These are phyloP conservation scores for Dissophora ornata DNA, from an alignment of 192 early-diverging fungal genomes.

Conservation along the genomic window DNA sequence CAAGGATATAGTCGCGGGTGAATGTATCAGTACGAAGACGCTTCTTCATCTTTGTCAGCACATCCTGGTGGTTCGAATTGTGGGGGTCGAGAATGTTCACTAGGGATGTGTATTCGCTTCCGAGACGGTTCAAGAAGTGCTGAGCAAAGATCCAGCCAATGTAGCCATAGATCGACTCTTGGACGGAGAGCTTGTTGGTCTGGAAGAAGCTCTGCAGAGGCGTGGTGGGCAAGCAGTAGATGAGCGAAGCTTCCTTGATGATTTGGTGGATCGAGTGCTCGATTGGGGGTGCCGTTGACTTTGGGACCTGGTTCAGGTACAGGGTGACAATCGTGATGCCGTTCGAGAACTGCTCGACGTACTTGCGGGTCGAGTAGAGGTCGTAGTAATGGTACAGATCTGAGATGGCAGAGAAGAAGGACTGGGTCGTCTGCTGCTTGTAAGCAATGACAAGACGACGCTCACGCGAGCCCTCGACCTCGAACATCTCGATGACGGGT, in stretches of 20 bases:
- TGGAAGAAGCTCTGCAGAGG: conserved; percentile 96
- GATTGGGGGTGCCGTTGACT: conserved; percentile 82
- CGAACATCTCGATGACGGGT: conserved; percentile 92
- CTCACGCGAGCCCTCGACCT: conserved; percentile 88
- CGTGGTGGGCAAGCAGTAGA: conserved; percentile 95
- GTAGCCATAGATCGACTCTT: conserved; percentile 96
- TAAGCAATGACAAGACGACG: conserved; percentile 93
- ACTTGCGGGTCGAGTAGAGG: conserved; percentile 95
- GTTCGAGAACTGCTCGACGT: conserved; percentile 99
- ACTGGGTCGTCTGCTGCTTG: conserved; percentile 89
- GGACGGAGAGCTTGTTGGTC: conserved; percentile 89
- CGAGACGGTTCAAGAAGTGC: conserved; percentile 98
- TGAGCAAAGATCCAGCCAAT: conserved; percentile 98
- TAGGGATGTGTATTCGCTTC: conserved; percentile 91
- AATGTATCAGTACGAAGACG: conserved; percentile 96
- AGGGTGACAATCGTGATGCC: conserved; percentile 94
- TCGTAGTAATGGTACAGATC: conserved; percentile 99
- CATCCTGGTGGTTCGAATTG: conserved; percentile 90
- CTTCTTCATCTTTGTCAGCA: conserved; percentile 98
- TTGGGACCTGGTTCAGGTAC: conserved; percentile 88
- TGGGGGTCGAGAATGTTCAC: conserved; percentile 81
- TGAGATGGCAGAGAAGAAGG: conserved; percentile 93
- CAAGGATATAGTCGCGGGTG: conserved; percentile 96
- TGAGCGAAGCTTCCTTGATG: conserved; percentile 94
- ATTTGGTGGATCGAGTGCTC: conserved; percentile 92